Evolutionary conservation across 805 yeast genomes (phyloP).

Genomic region (Millerozyma miso): DNA sequence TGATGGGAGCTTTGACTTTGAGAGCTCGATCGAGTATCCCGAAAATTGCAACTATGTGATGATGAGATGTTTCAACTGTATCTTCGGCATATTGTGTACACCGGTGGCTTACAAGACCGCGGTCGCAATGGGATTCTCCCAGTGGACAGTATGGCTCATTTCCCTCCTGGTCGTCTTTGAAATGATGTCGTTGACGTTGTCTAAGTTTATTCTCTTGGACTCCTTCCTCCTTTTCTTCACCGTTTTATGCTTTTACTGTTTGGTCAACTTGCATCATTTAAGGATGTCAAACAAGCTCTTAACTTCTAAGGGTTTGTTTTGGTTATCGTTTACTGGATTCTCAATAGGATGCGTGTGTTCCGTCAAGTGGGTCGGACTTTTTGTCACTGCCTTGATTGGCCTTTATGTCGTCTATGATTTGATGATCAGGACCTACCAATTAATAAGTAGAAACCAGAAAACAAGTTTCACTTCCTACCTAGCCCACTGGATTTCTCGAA

Average conservation of each 20-base stretch:
- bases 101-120: conserved; percentile 86
- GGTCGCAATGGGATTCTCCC: conserved; percentile 67
- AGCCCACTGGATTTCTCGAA: conserved; percentile 71
- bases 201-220: conserved; percentile 86
- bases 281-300: conserved; percentile 36
- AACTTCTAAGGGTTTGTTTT: conserved; percentile 39
- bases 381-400: conserved; percentile 59
- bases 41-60: conserved; percentile 70
- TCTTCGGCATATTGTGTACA: conserved; percentile 76
- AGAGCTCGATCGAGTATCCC: conserved; percentile 75
- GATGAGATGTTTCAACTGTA: conserved; percentile 86
- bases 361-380: conserved; percentile 82
- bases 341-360: conserved; percentile 81
- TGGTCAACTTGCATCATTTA: conserved; percentile 45
- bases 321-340: conserved; percentile 61
- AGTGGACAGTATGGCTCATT: conserved; percentile 71
- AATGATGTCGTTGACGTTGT: conserved; percentile 76
- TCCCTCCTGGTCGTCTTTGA: conserved; percentile 80
- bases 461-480: conserved; percentile 27
- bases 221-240: conserved; percentile 90
- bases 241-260: conserved; percentile 38
- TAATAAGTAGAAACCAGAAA: conserved; percentile 12
- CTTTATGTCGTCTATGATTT: conserved; percentile 54
- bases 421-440: conserved; percentile 39
- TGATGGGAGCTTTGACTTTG: conserved; percentile 86